These are phyloP conservation scores for Silene latifolia DNA, from an alignment of 148 eudicot genomes.

Conservation along the genomic window DNA sequence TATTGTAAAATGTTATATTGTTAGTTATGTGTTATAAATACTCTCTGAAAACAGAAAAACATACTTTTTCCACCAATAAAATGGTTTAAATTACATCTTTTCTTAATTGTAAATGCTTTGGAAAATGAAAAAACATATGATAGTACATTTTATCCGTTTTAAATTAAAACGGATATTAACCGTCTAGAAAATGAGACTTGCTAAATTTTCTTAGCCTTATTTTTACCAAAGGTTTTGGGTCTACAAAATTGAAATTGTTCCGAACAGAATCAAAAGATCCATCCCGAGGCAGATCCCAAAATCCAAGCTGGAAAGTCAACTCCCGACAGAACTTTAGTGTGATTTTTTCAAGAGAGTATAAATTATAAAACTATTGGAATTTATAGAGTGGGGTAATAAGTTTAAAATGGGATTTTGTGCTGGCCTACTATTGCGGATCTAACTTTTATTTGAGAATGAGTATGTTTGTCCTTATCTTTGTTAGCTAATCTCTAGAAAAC, in stretches of 20 bases:
- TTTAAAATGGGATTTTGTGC: slow-evolving; percentile 22
- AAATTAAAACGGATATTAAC: no score
- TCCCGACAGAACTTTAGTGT: slow-evolving; percentile 18
- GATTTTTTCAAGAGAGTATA: background rate
- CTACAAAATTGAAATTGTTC: background rate
- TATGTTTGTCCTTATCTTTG: slow-evolving; percentile 24
- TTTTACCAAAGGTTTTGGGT: background rate
- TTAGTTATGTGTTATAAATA: no score
- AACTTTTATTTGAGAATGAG: slow-evolving; percentile 35
- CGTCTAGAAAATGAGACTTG: no score
- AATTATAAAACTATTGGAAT: background rate
- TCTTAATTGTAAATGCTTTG: no score
- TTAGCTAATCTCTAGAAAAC: slow-evolving; percentile 1
- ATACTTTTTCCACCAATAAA: no score
- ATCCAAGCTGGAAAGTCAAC: slow-evolving; percentile 27
- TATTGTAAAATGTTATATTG: no score
- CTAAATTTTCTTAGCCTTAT: no score
- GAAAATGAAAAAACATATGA: no score
- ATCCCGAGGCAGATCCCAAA: slow-evolving; percentile 15
- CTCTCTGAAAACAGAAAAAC: no score
- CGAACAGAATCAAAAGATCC: slow-evolving; percentile 16
- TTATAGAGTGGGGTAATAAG: slow-evolving; percentile 8
- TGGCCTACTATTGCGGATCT: slow-evolving; percentile 29
- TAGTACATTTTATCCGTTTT: no score
- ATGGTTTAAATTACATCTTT: no score